These are phyloP conservation scores for Colletotrichum plurivorum DNA, from an alignment of 2,329 filamentous ascomycete species.

Conservation along the genomic window DNA sequence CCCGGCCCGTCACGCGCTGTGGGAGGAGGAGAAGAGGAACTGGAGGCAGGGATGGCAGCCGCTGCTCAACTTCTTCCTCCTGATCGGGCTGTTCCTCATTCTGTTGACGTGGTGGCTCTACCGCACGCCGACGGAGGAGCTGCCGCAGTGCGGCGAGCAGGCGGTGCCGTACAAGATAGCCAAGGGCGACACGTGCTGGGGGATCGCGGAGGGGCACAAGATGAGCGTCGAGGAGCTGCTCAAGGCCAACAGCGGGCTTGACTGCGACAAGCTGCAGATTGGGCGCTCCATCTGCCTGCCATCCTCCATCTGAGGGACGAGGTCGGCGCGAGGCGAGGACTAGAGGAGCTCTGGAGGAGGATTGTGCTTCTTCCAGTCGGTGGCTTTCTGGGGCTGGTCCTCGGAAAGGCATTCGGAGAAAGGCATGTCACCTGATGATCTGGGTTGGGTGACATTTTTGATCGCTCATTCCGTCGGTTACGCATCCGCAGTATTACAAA, in stretches of 20 bases:
- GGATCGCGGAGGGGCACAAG: slow-evolving; percentile 59
- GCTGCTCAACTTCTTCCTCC: slow-evolving; percentile 71
- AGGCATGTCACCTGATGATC: no score
- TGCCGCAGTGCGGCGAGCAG: slow-evolving; percentile 33
- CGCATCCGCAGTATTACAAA: no score
- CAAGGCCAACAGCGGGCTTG: slow-evolving; percentile 58
- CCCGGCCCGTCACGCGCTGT: slow-evolving; percentile 1
- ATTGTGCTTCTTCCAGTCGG: no score
- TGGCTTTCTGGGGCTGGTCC: no score
- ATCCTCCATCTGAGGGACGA: slow-evolving; percentile 9
- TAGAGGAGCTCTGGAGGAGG: not conserved
- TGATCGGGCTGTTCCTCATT: slow-evolving; percentile 66
- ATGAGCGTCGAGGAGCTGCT: slow-evolving; percentile 62
- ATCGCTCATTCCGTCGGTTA: no score
- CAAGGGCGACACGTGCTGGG: slow-evolving; percentile 68
- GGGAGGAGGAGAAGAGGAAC: slow-evolving; percentile 51
- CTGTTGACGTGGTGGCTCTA: slow-evolving; percentile 64
- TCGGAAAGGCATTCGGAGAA: no score
- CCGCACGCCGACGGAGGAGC: slow-evolving; percentile 44
- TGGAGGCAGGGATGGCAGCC: slow-evolving; percentile 68
- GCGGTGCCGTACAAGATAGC: slow-evolving; percentile 55
- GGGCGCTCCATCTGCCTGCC: slow-evolving; percentile 64
- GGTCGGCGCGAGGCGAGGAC: not conserved
- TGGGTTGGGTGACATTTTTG: no score
- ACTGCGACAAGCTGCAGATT: slow-evolving; percentile 61